These are phyloP conservation scores for Hordeum marinum DNA, from an alignment of 176 grass and related monocot species.

Conservation along the genomic window DNA sequence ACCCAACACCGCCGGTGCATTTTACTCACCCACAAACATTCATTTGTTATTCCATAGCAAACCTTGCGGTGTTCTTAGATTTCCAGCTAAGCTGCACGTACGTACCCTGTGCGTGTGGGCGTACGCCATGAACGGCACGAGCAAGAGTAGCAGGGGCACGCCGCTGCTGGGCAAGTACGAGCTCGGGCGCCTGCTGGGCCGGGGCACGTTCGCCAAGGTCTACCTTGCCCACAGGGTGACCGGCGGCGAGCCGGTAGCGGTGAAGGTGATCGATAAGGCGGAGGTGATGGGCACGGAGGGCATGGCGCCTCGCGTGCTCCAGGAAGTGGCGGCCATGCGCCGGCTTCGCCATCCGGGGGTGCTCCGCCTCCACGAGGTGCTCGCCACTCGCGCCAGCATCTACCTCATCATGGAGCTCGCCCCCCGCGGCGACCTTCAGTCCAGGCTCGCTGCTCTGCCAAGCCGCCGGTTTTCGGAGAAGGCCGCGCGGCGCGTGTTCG, in stretches of 20 bases:
- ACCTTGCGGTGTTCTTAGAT: too few relatives aligned
- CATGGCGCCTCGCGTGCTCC: slow-evolving; percentile 39
- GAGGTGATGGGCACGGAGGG: slow-evolving; percentile 25
- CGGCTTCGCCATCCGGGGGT: slow-evolving; percentile 67
- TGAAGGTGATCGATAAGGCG: slow-evolving; percentile 75
- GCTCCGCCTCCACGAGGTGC: slow-evolving; percentile 64
- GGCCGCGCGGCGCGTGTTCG: slow-evolving; percentile 44
- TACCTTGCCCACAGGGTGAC: slow-evolving; percentile 22
- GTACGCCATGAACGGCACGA: neutral
- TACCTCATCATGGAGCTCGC: slow-evolving; percentile 78
- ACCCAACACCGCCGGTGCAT: too few relatives aligned
- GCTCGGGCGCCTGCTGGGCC: slow-evolving; percentile 47
- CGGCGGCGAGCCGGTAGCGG: neutral
- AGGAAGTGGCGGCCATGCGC: slow-evolving; percentile 64
- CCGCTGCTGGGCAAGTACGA: slow-evolving; percentile 73
- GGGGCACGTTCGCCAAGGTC: slow-evolving; percentile 80
- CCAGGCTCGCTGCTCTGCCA: slow-evolving; percentile 29
- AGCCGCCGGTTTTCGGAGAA: slow-evolving; percentile 33
- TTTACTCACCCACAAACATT: too few relatives aligned
- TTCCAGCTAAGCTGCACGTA: too few relatives aligned
- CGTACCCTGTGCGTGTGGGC: too few relatives aligned
- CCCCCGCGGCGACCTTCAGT: slow-evolving; percentile 42
- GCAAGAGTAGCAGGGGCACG: neutral
- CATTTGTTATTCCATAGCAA: too few relatives aligned
- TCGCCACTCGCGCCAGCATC: slow-evolving; percentile 52